Conservation (phyloP, 2,329 filamentous ascomycete species). For the Microcyclosporella mali region DNA sequence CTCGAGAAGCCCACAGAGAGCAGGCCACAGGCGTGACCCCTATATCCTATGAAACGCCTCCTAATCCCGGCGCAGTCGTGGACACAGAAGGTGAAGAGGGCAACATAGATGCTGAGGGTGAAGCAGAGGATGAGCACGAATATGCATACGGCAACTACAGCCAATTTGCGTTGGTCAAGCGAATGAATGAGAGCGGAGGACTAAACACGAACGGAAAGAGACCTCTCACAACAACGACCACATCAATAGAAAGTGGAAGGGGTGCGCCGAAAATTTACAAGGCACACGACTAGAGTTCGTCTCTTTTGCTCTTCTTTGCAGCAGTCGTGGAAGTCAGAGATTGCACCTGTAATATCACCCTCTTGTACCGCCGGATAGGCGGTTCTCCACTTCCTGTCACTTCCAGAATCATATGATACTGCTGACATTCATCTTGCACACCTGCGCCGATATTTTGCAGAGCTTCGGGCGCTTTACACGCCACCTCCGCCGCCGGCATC, state of each 20-base stretch:
- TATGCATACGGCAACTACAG: slow-evolving; percentile 11
- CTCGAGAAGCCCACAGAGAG: neutral
- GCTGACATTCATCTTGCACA: slow-evolving; percentile 37
- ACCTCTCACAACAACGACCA: slow-evolving; percentile 40
- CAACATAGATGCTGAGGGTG: slow-evolving; percentile 16
- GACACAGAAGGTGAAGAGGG: slow-evolving; percentile 18
- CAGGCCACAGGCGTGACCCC: slow-evolving; percentile 3
- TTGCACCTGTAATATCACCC: slow-evolving; percentile 34
- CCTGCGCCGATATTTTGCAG: slow-evolving; percentile 22
- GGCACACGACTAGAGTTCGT: slow-evolving; percentile 9
- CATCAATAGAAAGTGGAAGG: slow-evolving; percentile 18
- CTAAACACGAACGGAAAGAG: slow-evolving; percentile 22
- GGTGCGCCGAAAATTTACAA: slow-evolving; percentile 4
- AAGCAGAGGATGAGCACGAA: slow-evolving; percentile 14
- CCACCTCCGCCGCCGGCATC: slow-evolving; percentile 33
- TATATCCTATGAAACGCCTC: slow-evolving; percentile 26
- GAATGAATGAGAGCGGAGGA: neutral
- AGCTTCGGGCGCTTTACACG: slow-evolving; percentile 35
- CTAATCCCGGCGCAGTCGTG: slow-evolving; percentile 23
- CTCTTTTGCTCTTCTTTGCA: slow-evolving; percentile 4
- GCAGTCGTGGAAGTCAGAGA: neutral
- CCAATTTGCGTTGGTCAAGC: slow-evolving; percentile 1
- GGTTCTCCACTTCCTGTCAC: slow-evolving; percentile 42
- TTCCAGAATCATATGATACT: slow-evolving; percentile 47
- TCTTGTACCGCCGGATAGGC: slow-evolving; percentile 43